These are phyloP conservation scores for Tricholomella constricta DNA, from an alignment of 768 basidiomycete genomes.

Conservation along the genomic window DNA sequence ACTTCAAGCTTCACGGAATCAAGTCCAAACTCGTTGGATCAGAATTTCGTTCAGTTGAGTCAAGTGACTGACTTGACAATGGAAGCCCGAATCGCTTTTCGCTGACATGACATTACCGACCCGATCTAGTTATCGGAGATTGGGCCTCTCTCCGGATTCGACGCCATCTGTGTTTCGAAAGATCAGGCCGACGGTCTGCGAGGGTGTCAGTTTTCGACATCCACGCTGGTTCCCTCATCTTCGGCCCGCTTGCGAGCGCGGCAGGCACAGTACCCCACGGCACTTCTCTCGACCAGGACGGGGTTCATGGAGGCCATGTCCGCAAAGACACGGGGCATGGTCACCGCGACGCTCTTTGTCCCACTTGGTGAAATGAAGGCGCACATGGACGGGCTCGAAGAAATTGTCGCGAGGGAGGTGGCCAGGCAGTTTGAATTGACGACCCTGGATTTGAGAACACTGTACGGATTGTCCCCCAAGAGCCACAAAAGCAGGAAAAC, in stretches of 20 bases:
- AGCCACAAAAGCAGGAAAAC: conserved; percentile 1
- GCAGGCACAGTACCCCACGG: conserved; percentile 42
- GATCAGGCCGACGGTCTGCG: conserved; percentile 38
- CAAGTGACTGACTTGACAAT: not conserved
- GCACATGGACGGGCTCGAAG: conserved; percentile 43
- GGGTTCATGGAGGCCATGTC: conserved; percentile 41
- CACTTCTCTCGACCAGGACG: conserved; percentile 28
- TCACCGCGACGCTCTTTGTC: conserved; percentile 33
- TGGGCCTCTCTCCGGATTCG: conserved; percentile 40
- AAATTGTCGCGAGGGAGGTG: conserved; percentile 35
- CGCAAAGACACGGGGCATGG: conserved; percentile 34
- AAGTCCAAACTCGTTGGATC: conserved; percentile 43
- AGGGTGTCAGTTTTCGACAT: conserved; percentile 31
- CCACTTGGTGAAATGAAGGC: conserved; percentile 33
- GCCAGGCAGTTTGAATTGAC: conserved; percentile 29
- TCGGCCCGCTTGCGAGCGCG: conserved; percentile 34
- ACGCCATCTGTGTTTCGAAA: conserved; percentile 44
- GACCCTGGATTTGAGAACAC: conserved; percentile 22
- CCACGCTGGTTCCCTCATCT: conserved; percentile 23
- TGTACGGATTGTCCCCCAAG: conserved; percentile 13
- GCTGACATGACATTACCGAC: conserved; percentile 15
- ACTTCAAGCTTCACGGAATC: conserved; percentile 42
- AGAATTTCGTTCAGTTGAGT: conserved; percentile 43
- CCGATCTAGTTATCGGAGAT: conserved; percentile 42
- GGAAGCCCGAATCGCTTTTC: not conserved